A percentile compares a stretch with the other conserved stretches of the same genome.
phyloP scores from a whole-genome alignment of 768 basidiomycete genomes.

The Leucogyrophana mollusca region DNA sequence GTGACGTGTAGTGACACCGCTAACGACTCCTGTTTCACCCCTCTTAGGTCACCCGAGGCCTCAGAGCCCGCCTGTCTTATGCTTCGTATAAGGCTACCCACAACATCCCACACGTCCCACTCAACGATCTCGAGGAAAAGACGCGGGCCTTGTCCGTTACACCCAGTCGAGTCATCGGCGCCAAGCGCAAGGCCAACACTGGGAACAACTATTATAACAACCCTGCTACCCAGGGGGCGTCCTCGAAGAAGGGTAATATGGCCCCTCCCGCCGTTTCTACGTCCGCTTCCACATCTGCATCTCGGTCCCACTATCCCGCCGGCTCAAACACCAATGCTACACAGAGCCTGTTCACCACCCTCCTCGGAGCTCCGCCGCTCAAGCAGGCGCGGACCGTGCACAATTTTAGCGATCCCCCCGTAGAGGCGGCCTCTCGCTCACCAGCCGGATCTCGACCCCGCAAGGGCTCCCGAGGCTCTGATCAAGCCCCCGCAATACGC shows the following conservation, averaged over 20 bases:
- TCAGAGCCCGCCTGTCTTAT: conserved; percentile 79
- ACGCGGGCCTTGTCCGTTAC: conserved; percentile 41
- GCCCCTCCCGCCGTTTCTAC: conserved; percentile 35
- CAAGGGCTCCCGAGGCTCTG: conserved; percentile 14
- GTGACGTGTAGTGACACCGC: conserved; percentile 8
- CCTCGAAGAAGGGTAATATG: conserved; percentile 42
- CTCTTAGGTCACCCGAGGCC: conserved; percentile 71
- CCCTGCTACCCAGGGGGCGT: conserved; percentile 47
- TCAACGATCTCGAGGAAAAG: conserved; percentile 73
- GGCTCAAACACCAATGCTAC: conserved; percentile 39
- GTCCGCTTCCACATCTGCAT: conserved; percentile 24
- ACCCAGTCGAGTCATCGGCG: conserved; percentile 52
- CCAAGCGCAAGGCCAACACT: conserved; percentile 52
- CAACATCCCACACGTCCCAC: conserved; percentile 62
- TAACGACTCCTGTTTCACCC: conserved; percentile 30
- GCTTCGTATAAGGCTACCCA: conserved; percentile 83
- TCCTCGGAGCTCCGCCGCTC: conserved; percentile 72
- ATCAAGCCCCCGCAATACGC: conserved; percentile 24
- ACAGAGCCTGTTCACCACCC: conserved; percentile 70
- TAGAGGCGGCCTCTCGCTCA: conserved; percentile 44
- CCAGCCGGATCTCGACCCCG: conserved; percentile 30
- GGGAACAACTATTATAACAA: conserved; percentile 48
- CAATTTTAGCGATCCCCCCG: conserved; percentile 68
- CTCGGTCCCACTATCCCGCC: conserved; percentile 45
- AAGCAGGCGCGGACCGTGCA: conserved; percentile 81